A percentile compares a stretch with the other conserved stretches of the same genome.
phyloP scores from a whole-genome alignment of 2,329 filamentous ascomycete genomes.

The Penicillium sp. region DNA sequence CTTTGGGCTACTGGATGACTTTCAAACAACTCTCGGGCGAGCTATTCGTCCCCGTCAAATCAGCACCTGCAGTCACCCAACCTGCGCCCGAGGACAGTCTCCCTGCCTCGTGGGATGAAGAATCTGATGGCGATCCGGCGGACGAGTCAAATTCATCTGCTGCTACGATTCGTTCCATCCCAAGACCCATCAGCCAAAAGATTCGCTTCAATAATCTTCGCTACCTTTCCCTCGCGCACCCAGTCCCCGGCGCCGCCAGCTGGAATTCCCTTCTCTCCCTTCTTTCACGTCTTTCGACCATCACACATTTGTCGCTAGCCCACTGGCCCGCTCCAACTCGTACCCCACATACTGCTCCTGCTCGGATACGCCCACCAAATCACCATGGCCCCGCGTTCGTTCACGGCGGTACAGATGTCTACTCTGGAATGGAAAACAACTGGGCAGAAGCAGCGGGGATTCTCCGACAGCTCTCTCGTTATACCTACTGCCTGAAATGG shows the following conservation, averaged over 20 bases:
- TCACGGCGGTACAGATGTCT: slow-evolving; percentile 57
- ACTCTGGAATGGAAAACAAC: slow-evolving; percentile 58
- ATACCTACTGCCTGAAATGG: slow-evolving; percentile 63
- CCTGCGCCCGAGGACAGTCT: slow-evolving; percentile 23
- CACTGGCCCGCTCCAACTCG: slow-evolving; percentile 64
- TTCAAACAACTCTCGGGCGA: slow-evolving; percentile 54
- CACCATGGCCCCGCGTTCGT: slow-evolving; percentile 15
- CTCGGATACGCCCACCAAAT: slow-evolving; percentile 43
- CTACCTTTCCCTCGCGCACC: slow-evolving; percentile 62
- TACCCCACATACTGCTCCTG: slow-evolving; percentile 57
- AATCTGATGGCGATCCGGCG: slow-evolving; percentile 24
- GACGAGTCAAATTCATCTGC: not conserved
- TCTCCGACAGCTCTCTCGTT: slow-evolving; percentile 58
- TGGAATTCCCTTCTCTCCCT: slow-evolving; percentile 61
- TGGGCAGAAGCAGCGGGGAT: slow-evolving; percentile 61
- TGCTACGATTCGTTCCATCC: slow-evolving; percentile 13
- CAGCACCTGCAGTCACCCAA: slow-evolving; percentile 3
- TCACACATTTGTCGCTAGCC: slow-evolving; percentile 66
- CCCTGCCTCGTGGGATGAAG: slow-evolving; percentile 50
- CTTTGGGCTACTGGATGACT: slow-evolving; percentile 54
- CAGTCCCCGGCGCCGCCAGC: slow-evolving; percentile 46
- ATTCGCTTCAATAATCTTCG: slow-evolving; percentile 57
- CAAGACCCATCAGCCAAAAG: slow-evolving; percentile 29
- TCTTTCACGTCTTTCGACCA: slow-evolving; percentile 56
- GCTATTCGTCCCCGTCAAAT: slow-evolving; percentile 38